Percentiles rank a stretch among this genome's conserved stretches.
phyloP scores from a whole-genome alignment of 2,329 filamentous ascomycete species.

The Fusarium algeriense region DNA sequence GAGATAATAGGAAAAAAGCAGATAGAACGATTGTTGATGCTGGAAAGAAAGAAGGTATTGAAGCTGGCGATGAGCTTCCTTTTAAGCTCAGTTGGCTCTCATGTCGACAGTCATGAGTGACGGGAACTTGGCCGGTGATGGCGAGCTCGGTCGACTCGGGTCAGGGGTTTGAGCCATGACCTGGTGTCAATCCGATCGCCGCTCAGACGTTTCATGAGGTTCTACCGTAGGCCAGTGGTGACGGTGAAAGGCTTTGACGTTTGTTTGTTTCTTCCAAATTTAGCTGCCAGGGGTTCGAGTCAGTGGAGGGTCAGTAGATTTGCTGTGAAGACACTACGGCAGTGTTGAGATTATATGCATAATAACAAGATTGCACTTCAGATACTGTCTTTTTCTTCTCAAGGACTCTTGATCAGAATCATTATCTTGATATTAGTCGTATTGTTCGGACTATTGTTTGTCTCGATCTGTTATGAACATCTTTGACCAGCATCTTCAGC shows the following conservation, averaged over 20 bases:
- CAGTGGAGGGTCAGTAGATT: conserved; percentile 13
- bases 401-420: accelerated
- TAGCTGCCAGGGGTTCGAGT: conserved; percentile 30
- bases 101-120: not conserved
- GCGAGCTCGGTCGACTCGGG: conserved; percentile 18
- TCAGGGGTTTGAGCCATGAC: conserved; percentile 15
- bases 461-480: not conserved
- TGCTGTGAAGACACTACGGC: conserved; percentile 4
- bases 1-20: conserved; percentile 12
- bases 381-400: not conserved
- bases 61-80: conserved; percentile 16
- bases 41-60: conserved; percentile 9
- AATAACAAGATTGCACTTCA: conserved; percentile 20
- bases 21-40: conserved; percentile 33
- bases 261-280: conserved; percentile 31
- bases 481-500: conserved; percentile 15
- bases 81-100: conserved; percentile 25
- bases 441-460: not conserved
- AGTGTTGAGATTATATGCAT: conserved; percentile 4
- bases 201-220: conserved; percentile 37
- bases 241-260: conserved; percentile 34
- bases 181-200: conserved; percentile 34
- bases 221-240: conserved; percentile 23
- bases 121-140: not conserved
- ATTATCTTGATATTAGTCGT: too few relatives aligned